Evolutionary conservation across 2,329 filamentous ascomycete species (phyloP).

Genomic region (Verticillium albo-atrum): DNA sequence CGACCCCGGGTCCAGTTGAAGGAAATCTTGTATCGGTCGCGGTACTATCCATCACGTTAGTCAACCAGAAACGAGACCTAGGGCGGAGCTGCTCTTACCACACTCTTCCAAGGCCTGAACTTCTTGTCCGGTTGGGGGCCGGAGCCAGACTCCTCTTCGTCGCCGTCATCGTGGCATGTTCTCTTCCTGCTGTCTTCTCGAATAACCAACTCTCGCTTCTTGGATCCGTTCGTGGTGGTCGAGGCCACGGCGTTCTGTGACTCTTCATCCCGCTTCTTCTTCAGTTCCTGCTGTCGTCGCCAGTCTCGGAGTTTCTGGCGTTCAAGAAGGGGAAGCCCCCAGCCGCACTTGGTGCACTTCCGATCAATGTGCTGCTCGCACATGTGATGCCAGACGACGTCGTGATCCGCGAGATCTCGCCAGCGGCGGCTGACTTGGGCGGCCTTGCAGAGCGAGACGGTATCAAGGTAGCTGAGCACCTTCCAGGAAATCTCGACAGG

Average conservation of each 20-base stretch:
- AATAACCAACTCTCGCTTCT: constrained; percentile 26
- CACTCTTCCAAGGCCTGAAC: constrained; percentile 80
- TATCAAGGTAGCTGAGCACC: constrained; percentile 89
- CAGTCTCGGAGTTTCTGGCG: constrained; percentile 82
- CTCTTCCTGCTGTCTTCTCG: constrained; percentile 30
- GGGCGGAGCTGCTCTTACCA: too few relatives aligned
- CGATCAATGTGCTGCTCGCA: constrained; percentile 68
- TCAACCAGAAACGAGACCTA: too few relatives aligned
- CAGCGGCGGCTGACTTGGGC: constrained; percentile 89
- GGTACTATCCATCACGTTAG: too few relatives aligned
- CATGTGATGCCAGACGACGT: constrained; percentile 95
- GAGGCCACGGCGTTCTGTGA: constrained; percentile 12
- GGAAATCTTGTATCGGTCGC: constrained; percentile 90
- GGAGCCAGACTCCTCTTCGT: constrained; percentile 16
- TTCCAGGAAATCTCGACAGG: constrained; percentile 90
- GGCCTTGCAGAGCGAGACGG: constrained; percentile 89
- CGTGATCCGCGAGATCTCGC: constrained; percentile 88
- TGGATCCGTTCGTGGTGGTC: constrained; percentile 17
- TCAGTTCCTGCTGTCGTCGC: constrained; percentile 75
- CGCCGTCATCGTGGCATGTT: constrained; percentile 17
- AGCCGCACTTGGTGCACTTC: constrained; percentile 91
- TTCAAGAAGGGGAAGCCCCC: constrained; percentile 87
- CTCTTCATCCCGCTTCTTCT: constrained; percentile 16
- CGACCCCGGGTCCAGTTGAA: constrained; percentile 97
- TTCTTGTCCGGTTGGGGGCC: constrained; percentile 38